These are phyloP conservation scores for Pyrenochaeta sp. DNA, from an alignment of 2,329 filamentous ascomycete genomes.

Conservation along the genomic window DNA sequence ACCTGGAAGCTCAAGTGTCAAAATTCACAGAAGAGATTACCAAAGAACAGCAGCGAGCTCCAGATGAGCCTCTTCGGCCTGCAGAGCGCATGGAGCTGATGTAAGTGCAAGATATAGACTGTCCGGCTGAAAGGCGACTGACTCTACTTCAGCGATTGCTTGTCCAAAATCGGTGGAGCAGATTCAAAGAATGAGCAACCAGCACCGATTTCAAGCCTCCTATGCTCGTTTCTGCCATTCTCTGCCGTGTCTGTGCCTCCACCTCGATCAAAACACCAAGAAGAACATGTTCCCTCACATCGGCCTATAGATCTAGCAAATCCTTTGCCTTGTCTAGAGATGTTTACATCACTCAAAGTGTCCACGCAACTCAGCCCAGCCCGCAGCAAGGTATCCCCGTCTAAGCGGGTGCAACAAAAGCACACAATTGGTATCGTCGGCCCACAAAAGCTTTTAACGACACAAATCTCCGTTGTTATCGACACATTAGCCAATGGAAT, in stretches of 20 bases:
- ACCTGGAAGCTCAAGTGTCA: constrained; percentile 44
- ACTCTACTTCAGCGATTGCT: constrained; percentile 32
- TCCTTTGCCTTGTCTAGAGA: constrained; percentile 72
- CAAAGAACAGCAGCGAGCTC: constrained; percentile 32
- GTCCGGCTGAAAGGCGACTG: constrained; percentile 1
- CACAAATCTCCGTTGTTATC: constrained; percentile 67
- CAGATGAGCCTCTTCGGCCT: constrained; percentile 19
- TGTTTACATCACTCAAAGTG: constrained; percentile 74
- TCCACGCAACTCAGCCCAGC: constrained; percentile 59
- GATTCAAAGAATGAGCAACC: constrained; percentile 28
- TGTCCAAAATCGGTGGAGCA: constrained; percentile 29
- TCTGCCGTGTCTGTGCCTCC: constrained; percentile 32
- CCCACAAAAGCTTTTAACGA: constrained; percentile 65
- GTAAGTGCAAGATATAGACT: constrained; percentile 12
- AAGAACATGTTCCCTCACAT: constrained; percentile 66
- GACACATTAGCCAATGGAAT: constrained; percentile 56
- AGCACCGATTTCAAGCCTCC: constrained; percentile 41
- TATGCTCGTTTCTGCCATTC: constrained; percentile 54
- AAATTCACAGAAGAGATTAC: constrained; percentile 38
- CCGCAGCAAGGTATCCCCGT: constrained; percentile 14
- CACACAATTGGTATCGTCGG: constrained; percentile 64
- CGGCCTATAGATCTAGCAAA: constrained; percentile 69
- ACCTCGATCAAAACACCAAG: constrained; percentile 33
- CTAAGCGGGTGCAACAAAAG: constrained; percentile 29
- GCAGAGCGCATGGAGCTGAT: constrained; percentile 35